These are phyloP conservation scores for Zymoseptoria passerinii DNA, from an alignment of 2,329 filamentous ascomycete genomes.

Conservation along the genomic window DNA sequence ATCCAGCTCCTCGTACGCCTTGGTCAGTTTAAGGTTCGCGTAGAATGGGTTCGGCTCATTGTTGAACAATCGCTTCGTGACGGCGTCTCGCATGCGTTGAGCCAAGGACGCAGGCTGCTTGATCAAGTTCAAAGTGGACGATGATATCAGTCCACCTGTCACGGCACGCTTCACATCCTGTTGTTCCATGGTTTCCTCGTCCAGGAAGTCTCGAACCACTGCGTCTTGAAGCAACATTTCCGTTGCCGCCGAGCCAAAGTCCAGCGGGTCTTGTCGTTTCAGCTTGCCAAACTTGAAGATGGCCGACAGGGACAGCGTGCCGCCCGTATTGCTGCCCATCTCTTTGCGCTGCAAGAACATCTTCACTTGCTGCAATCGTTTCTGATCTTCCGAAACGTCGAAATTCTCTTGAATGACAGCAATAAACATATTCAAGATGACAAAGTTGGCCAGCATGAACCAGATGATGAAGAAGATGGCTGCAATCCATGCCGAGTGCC, in stretches of 20 bases:
- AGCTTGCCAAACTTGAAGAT: slow-evolving; percentile 56
- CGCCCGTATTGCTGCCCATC: slow-evolving; percentile 55
- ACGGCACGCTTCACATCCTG: slow-evolving; percentile 12
- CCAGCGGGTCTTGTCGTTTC: slow-evolving; percentile 69
- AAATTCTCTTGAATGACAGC: slow-evolving; percentile 99
- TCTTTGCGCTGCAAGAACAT: slow-evolving; percentile 90
- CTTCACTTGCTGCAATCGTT: slow-evolving; percentile 90
- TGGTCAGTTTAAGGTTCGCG: slow-evolving; percentile 63
- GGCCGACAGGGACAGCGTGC: slow-evolving; percentile 63
- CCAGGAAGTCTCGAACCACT: slow-evolving; percentile 88
- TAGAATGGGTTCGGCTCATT: slow-evolving; percentile 92
- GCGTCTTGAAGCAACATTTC: slow-evolving; percentile 97
- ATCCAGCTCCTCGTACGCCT: slow-evolving; percentile 69
- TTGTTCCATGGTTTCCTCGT: slow-evolving; percentile 51
- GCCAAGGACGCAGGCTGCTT: slow-evolving; percentile 17
- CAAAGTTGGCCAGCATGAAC: slow-evolving; percentile 93
- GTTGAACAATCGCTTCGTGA: slow-evolving; percentile 24
- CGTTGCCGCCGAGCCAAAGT: slow-evolving; percentile 83
- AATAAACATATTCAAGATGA: slow-evolving; percentile 99
- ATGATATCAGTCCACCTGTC: slow-evolving; percentile 9
- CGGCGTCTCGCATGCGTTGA: slow-evolving; percentile 16
- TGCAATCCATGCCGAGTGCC: slow-evolving; percentile 81
- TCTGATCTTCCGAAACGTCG: slow-evolving; percentile 96
- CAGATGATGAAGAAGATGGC: slow-evolving; percentile 85
- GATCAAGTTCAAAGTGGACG: slow-evolving; percentile 10